These are phyloP conservation scores for Thelephora terrestris DNA, from an alignment of 1,284 basidiomycete genomes.

Conservation along the genomic window DNA sequence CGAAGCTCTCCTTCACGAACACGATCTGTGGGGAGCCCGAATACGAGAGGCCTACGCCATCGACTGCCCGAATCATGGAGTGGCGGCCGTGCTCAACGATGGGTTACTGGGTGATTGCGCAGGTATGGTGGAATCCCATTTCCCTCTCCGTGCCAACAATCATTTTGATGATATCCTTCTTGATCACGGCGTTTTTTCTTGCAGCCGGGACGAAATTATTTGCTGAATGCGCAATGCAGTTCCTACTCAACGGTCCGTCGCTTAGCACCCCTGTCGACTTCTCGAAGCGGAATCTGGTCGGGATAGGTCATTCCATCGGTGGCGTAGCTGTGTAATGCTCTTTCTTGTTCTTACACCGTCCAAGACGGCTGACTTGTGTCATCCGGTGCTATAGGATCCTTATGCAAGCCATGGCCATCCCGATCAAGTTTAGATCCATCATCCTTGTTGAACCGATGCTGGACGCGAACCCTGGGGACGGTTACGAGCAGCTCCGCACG, in stretches of 20 bases:
- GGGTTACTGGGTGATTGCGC: background rate
- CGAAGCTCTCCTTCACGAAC: constrained; percentile 26
- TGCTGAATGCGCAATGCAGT: background rate
- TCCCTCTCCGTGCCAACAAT: background rate
- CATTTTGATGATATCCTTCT: constrained; percentile 1
- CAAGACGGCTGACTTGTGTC: no score
- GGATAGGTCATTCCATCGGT: constrained; percentile 7
- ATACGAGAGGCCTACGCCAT: constrained; percentile 44
- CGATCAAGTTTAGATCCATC: constrained; percentile 1
- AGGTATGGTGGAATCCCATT: background rate
- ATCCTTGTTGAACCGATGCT: constrained; percentile 9
- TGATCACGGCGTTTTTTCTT: constrained; percentile 2
- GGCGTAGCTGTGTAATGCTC: constrained; percentile 4
- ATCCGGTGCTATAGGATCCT: background rate
- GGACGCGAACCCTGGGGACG: background rate
- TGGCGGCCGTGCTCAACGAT: constrained; percentile 4
- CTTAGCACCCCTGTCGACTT: background rate
- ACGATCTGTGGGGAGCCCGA: constrained; percentile 11
- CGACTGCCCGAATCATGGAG: constrained; percentile 25
- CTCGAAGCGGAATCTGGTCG: constrained; percentile 2
- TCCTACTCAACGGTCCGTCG: background rate
- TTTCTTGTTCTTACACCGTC: no score
- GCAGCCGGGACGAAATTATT: background rate
- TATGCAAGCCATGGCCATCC: background rate
- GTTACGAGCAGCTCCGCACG: background rate